These are phyloP conservation scores for Crithidia sp. DNA, from an alignment of 208 protist genomes.

Conservation along the genomic window DNA sequence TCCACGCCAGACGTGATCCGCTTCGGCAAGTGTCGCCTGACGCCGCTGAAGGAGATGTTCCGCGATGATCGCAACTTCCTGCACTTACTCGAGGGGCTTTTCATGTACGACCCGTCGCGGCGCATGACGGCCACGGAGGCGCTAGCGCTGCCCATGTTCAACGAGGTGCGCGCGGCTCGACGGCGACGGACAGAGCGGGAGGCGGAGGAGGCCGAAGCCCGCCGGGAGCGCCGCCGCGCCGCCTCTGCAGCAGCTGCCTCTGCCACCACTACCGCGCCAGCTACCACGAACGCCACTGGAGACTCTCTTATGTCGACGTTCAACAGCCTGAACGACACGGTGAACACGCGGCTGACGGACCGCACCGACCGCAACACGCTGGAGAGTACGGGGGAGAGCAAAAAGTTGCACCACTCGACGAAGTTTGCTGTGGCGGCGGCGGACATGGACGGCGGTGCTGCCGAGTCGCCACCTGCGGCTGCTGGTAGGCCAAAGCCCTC, in stretches of 20 bases:
- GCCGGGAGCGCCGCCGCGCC: constrained; percentile 6
- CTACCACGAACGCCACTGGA: neutral
- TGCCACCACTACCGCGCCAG: neutral
- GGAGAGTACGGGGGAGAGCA: neutral
- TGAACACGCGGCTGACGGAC: constrained; percentile 5
- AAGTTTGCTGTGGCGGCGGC: neutral
- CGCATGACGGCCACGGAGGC: constrained; percentile 76
- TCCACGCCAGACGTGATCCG: constrained; percentile 41
- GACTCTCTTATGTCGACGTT: constrained; percentile 11
- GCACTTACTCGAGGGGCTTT: constrained; percentile 59
- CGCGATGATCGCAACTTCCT: constrained; percentile 60
- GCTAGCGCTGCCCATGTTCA: constrained; percentile 71
- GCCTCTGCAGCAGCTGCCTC: neutral
- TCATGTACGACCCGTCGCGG: constrained; percentile 72
- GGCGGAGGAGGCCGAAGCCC: constrained; percentile 9
- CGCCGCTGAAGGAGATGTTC: constrained; percentile 52
- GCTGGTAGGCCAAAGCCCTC: neutral
- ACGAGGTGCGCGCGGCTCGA: constrained; percentile 12
- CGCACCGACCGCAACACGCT: constrained; percentile 13
- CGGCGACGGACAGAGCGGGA: constrained; percentile 3
- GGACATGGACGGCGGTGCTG: neutral
- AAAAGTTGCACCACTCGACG: neutral
- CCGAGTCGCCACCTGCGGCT: neutral
- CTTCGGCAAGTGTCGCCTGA: constrained; percentile 40
- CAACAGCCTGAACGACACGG: neutral